A percentile compares a stretch with the other conserved stretches of the same genome.
Evolutionary conservation across 2,329 filamentous ascomycete species (phyloP).

Genomic region (Neoascochyta sp.): DNA sequence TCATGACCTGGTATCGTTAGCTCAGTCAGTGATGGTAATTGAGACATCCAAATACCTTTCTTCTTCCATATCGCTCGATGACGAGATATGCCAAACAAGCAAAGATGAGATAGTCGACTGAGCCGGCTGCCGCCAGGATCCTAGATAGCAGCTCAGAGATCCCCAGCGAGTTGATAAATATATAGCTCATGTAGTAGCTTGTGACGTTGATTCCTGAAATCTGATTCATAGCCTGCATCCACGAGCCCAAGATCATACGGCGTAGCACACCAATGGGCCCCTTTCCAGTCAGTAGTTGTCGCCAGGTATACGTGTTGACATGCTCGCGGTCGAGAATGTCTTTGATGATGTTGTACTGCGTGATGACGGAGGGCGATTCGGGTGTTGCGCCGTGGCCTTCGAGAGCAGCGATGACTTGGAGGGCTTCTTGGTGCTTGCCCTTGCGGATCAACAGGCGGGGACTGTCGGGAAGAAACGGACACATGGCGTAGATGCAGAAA

Average conservation of each 20-base stretch:
- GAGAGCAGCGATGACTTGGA: constrained; percentile 34
- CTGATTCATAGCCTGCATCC: constrained; percentile 48
- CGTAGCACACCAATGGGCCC: constrained; percentile 42
- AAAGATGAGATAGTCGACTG: constrained; percentile 47
- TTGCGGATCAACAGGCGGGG: constrained; percentile 52
- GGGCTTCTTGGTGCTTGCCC: constrained; percentile 46
- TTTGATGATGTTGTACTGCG: constrained; percentile 40
- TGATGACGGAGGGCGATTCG: constrained; percentile 33
- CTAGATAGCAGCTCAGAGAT: constrained; percentile 34
- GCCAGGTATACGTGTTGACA: constrained; percentile 45
- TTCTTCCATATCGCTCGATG: constrained; percentile 48
- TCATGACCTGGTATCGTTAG: constrained; percentile 40
- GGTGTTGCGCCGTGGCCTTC: constrained; percentile 40
- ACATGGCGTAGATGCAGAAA: constrained; percentile 52
- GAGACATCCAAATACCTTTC: constrained; percentile 21
- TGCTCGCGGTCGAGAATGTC: constrained; percentile 45
- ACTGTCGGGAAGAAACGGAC: constrained; percentile 43
- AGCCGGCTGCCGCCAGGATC: constrained; percentile 44
- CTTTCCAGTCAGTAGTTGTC: constrained; percentile 42
- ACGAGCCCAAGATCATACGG: constrained; percentile 46
- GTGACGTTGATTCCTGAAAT: constrained; percentile 33
- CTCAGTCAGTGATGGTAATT: neutral
- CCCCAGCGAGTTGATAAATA: constrained; percentile 42
- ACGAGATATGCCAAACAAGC: constrained; percentile 44
- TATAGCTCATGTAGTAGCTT: constrained; percentile 42